Evolutionary conservation across 1,139 yeast genomes (phyloP).

Genomic region (Chernovozyma aurita): DNA sequence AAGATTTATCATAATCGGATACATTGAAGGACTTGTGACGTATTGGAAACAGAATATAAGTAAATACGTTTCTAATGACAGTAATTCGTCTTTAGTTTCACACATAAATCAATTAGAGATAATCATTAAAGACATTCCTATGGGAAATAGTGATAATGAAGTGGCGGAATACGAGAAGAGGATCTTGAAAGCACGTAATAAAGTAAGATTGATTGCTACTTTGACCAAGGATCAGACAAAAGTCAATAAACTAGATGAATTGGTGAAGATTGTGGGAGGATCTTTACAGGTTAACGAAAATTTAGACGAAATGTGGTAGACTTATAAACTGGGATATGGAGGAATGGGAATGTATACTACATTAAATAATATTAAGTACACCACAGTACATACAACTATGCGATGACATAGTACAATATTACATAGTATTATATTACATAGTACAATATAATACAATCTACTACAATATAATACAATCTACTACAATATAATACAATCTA

Average conservation of each 20-base stretch:
- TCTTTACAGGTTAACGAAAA: constrained; percentile 35
- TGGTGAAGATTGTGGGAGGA: constrained; percentile 38
- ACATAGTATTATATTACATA: too few species aligned
- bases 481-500: too few species aligned
- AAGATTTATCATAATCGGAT: constrained; percentile 60
- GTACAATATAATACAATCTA: too few species aligned
- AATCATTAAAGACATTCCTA: constrained; percentile 21
- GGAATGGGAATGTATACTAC: neutral
- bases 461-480: too few species aligned
- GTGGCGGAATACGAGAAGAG: constrained; percentile 46
- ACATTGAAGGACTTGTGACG: constrained; percentile 51
- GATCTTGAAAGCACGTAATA: constrained; percentile 46
- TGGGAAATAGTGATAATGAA: constrained; percentile 40
- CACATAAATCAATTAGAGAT: constrained; percentile 22
- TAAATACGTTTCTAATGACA: constrained; percentile 11
- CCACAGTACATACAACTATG: too few species aligned
- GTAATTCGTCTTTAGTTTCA: constrained; percentile 9
- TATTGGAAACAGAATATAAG: constrained; percentile 26
- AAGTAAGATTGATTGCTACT: constrained; percentile 43
- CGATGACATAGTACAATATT: too few species aligned
- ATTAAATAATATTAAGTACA: too few species aligned
- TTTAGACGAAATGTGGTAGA: constrained; percentile 47
- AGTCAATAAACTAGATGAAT: constrained; percentile 27
- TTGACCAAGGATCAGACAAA: constrained; percentile 32
- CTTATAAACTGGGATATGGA: neutral